Evolutionary conservation across 163 green algal genomes (phyloP).

Genomic region (Coccomyxa subellipsoidea): DNA sequence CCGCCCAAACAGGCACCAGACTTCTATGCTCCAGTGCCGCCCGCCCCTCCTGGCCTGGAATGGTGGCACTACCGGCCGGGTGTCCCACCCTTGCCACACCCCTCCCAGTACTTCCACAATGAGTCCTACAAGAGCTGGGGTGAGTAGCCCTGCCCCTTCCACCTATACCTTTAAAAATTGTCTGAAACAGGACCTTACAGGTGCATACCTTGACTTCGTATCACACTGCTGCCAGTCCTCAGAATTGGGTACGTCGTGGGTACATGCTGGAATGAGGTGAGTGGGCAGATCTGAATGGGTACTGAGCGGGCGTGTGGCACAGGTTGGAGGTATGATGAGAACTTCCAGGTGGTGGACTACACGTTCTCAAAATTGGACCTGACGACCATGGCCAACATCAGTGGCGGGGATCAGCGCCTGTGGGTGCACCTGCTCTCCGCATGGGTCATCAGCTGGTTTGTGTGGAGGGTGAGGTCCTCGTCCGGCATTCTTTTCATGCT

Average conservation of each 20-base stretch:
- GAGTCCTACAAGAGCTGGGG: not conserved
- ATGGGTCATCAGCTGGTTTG: slow-evolving; percentile 53
- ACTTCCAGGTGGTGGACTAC: slow-evolving; percentile 20
- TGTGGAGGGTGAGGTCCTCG: not conserved
- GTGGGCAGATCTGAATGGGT: no score
- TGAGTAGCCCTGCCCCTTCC: not conserved
- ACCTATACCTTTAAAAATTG: no score
- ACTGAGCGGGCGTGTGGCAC: no score
- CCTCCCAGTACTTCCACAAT: slow-evolving; percentile 17
- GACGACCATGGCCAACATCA: slow-evolving; percentile 21
- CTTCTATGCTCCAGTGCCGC: slow-evolving; percentile 37
- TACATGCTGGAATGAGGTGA: no score
- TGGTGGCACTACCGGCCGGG: slow-evolving; percentile 45
- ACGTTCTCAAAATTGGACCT: slow-evolving; percentile 29
- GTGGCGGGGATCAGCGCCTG: slow-evolving; percentile 31
- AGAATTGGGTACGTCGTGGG: no score
- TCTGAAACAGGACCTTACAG: no score
- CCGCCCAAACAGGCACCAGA: slow-evolving; percentile 21
- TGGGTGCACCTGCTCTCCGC: slow-evolving; percentile 68
- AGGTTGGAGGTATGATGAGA: slow-evolving; percentile 29
- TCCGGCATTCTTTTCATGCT: no score
- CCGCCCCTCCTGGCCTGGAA: slow-evolving; percentile 41
- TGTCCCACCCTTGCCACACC: slow-evolving; percentile 33
- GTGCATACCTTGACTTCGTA: no score
- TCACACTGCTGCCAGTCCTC: no score